These are phyloP conservation scores for Closterium sp. DNA, from an alignment of 139 green algal species.

Conservation along the genomic window DNA sequence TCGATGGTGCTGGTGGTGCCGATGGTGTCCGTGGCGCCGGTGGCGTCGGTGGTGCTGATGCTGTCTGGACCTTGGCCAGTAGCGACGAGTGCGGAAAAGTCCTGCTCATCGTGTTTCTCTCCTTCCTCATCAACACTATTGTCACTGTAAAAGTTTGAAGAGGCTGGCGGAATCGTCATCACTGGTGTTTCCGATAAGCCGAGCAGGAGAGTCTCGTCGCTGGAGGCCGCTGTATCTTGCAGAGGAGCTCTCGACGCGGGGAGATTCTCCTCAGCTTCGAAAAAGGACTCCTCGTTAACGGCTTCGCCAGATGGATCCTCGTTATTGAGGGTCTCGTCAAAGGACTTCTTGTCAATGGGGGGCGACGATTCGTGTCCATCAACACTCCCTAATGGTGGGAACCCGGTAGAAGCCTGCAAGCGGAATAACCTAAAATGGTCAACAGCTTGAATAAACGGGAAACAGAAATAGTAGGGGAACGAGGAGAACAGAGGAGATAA, in stretches of 20 bases:
- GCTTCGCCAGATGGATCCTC: not conserved
- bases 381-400: not conserved
- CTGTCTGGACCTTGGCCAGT: no score
- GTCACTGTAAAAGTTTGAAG: not conserved
- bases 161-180: not conserved
- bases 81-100: not conserved
- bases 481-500: no score
- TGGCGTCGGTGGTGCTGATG: no score
- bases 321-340: not conserved
- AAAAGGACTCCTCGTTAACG: not conserved
- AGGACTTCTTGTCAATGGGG: not conserved
- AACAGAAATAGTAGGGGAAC: no score
- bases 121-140: not conserved
- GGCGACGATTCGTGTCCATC: not conserved
- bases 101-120: not conserved
- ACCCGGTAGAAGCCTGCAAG: not conserved
- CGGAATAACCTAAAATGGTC: not conserved
- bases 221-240: not conserved
- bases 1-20: no score
- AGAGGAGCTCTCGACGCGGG: not conserved
- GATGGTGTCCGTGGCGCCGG: no score
- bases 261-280: not conserved
- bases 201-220: not conserved
- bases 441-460: no score
- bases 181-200: not conserved